Evolutionary conservation across 805 yeast species (phyloP).

Genomic region (Metschnikowia rubicola): DNA sequence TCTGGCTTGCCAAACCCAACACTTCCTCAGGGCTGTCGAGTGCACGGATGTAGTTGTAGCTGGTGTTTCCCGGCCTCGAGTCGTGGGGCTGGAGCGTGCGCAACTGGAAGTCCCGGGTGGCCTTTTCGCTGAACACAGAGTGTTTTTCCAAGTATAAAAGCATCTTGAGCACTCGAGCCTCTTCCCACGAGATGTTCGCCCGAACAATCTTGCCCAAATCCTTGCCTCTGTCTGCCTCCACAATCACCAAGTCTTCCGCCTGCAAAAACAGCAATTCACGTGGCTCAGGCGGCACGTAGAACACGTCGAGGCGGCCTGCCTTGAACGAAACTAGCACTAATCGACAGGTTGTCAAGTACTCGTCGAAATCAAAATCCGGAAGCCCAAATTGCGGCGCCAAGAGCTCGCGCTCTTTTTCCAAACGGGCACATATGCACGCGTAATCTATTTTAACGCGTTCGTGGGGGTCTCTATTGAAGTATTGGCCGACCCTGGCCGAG

Average conservation of each 20-base stretch:
- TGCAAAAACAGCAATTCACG: slow-evolving; percentile 31
- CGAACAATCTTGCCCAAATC: slow-evolving; percentile 69
- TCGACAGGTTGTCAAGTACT: background rate
- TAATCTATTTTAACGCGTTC: slow-evolving; percentile 37
- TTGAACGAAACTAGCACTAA: slow-evolving; percentile 60
- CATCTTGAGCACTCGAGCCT: slow-evolving; percentile 64
- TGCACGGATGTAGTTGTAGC: background rate
- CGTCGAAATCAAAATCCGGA: background rate
- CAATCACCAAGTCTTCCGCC: slow-evolving; percentile 69
- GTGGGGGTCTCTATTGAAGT: slow-evolving; percentile 38
- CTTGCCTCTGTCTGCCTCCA: slow-evolving; percentile 79
- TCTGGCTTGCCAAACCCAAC: slow-evolving; percentile 56
- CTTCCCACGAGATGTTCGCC: slow-evolving; percentile 56
- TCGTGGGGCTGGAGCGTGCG: slow-evolving; percentile 16
- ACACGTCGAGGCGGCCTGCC: slow-evolving; percentile 76
- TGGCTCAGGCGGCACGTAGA: slow-evolving; percentile 46
- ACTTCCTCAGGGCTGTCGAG: slow-evolving; percentile 56
- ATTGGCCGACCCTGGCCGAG: slow-evolving; percentile 23
- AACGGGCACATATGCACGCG: background rate
- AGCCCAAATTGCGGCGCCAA: slow-evolving; percentile 2
- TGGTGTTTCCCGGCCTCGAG: background rate
- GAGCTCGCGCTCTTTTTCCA: background rate
- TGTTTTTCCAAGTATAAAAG: slow-evolving; percentile 70
- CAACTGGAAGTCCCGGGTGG: slow-evolving; percentile 24
- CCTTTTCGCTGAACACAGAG: slow-evolving; percentile 47